Evolutionary conservation across 129 eudicot species (phyloP).

Genomic region (Ambrosia trifida): DNA sequence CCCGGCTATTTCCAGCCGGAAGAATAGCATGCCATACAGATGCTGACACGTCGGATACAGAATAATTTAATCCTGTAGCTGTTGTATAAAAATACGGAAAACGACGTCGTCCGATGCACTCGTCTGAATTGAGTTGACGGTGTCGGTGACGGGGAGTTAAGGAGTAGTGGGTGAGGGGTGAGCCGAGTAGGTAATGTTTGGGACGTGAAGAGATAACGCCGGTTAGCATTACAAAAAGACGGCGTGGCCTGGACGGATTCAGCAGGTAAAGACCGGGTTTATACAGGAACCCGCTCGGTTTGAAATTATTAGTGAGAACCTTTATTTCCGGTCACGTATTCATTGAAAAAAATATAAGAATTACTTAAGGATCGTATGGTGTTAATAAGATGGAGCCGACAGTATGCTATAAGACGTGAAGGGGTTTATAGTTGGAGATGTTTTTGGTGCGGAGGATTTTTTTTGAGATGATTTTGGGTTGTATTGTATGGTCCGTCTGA

Average conservation of each 20-base stretch:
- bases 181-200: constrained; percentile 50
- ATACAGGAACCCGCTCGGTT: too few species aligned
- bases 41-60: constrained; percentile 34
- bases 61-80: constrained; percentile 21
- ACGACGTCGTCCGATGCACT: constrained; percentile 13
- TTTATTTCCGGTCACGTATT: too few species aligned
- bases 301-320: too few species aligned
- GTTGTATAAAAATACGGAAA: constrained; percentile 26
- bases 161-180: constrained; percentile 42
- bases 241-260: too few species aligned
- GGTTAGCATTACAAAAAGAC: constrained; percentile 65
- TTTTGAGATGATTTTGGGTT: constrained; percentile 11
- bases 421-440: constrained; percentile 2
- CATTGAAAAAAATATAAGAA: too few species aligned
- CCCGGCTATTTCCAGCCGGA: constrained; percentile 39
- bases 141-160: constrained; percentile 42
- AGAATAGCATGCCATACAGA: constrained; percentile 69
- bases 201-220: constrained; percentile 72
- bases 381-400: constrained; percentile 17
- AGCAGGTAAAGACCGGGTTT: too few species aligned
- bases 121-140: constrained; percentile 7
- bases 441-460: background rate
- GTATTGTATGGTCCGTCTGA: constrained; percentile 31
- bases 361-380: background rate
- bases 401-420: constrained; percentile 21